Base-by-base conservation (phyloP, 306 rosid species). In the Oemleria cerasiformis region DNA sequence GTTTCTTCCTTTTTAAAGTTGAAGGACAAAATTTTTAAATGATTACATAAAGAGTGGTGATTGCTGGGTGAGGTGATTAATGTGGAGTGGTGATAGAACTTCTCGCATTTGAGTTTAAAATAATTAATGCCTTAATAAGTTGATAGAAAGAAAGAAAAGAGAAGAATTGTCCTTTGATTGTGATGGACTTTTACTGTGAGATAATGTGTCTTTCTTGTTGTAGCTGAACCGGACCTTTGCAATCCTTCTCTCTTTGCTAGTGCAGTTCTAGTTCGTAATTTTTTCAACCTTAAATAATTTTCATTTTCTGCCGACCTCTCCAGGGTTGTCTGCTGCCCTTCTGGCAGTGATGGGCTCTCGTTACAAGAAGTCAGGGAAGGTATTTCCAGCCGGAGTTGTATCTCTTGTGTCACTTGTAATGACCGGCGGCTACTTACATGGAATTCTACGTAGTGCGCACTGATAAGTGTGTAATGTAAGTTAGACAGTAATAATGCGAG, bases 371-470 rank as follows among this genome's bases (percentile, higher is more conserved):
- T 95, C 99, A 9, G 92, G 99, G 73, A 95, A 95, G 88, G 75
- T 95, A 25, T 89, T 95, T 83, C 99, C 99, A 7, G 99, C 99
- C 6, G 99, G 99, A 9, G 90, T 91, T 47, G 96, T 95, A 34
- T 88, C 99, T n/a, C 84, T 95, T 38, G 89, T 92, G 65, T 95
- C 99, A 0, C 80, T 95, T 59, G 43, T 89, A 72, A 95, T 95
- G 99, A 85, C 97, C 0, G 97, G 93, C 56, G 97, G 99, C 75
- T 95, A 91, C 89, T 67, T 95, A 63, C 99, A 95, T 80, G 99
- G 99, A 81, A 89, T 95, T 65, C 65, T 89, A 63, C 99, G 97
- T 3, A 82, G 92, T 67, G 56, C 73, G 2, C 96, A 91, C 83
- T 95, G 86, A 87, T 70, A 48, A 40, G 16, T 47, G 68, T 25